These are phyloP conservation scores for Cubamyces lactineus DNA, from an alignment of 768 basidiomycete genomes.

Conservation along the genomic window DNA sequence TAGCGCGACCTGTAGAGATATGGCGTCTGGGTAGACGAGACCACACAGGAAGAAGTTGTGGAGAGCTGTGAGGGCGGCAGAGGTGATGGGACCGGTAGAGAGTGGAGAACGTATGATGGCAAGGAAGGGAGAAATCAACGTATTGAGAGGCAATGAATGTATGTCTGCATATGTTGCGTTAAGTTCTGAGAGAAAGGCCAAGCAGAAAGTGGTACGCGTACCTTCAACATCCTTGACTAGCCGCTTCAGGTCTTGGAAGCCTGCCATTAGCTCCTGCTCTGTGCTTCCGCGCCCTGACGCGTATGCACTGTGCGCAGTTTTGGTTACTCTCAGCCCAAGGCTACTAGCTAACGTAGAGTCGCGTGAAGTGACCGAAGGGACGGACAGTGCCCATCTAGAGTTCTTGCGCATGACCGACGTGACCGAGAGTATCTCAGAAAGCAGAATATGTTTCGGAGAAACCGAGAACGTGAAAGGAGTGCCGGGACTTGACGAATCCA, in stretches of 20 bases:
- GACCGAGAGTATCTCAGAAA: constrained; percentile 89
- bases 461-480: constrained; percentile 31
- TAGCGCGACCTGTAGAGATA: constrained; percentile 66
- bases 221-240: constrained; percentile 70
- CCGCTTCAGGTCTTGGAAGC: constrained; percentile 86
- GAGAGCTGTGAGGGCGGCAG: constrained; percentile 85
- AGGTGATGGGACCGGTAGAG: constrained; percentile 96
- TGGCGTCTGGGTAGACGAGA: constrained; percentile 61
- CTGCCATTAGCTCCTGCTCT: constrained; percentile 87
- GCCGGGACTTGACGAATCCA: constrained; percentile 8
- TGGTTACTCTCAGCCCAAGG: constrained; percentile 70
- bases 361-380: constrained; percentile 58
- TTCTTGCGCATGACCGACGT: constrained; percentile 97
- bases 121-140: constrained; percentile 85
- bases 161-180: constrained; percentile 53
- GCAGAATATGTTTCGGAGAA: constrained; percentile 77
- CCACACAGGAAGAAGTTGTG: constrained; percentile 86
- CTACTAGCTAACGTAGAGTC: constrained; percentile 74
- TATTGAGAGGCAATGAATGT: constrained; percentile 55
- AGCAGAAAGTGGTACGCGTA: constrained; percentile 33
- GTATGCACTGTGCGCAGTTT: constrained; percentile 46
- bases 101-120: constrained; percentile 91
- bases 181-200: background rate
- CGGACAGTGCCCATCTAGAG: constrained; percentile 89
- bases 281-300: constrained; percentile 54